Conservation (phyloP, 164 flowering plant genomes). For the Annona cherimola region DNA sequence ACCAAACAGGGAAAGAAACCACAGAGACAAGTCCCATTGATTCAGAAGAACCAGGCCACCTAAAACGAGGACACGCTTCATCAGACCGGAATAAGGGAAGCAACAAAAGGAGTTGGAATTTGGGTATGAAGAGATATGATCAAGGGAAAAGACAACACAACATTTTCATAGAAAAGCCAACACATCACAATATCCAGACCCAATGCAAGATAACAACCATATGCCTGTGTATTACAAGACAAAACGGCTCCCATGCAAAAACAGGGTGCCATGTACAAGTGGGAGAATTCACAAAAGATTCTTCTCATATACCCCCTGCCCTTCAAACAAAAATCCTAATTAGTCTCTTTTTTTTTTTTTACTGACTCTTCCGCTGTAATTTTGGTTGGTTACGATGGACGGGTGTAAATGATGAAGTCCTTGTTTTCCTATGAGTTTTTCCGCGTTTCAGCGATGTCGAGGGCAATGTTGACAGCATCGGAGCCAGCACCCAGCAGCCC, state of each 20-base stretch:
- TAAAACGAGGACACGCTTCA: background rate
- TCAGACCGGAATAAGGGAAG: background rate
- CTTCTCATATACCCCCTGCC: background rate
- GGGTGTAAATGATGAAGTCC: background rate
- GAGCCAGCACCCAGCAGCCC: conserved; percentile 64
- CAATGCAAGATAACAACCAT: background rate
- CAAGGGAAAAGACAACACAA: conserved; percentile 5
- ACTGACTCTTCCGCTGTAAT: background rate
- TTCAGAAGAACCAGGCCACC: background rate
- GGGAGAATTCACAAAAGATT: background rate
- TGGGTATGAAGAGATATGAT: background rate
- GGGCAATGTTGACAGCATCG: conserved; percentile 57
- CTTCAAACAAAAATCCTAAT: background rate
- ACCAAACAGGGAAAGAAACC: background rate
- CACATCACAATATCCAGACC: background rate
- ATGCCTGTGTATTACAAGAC: background rate
- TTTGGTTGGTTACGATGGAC: background rate
- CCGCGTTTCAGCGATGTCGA: conserved; percentile 39
- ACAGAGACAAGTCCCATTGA: background rate
- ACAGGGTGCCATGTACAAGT: background rate
- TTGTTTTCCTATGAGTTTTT: background rate
- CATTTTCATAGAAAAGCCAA: conserved; percentile 6
- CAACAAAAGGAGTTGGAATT: background rate
- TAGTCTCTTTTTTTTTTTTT: background rate
- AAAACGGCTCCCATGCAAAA: conserved; percentile 2